Base-by-base conservation (phyloP, 768 basidiomycete species). In the Mycena amicta region DNA sequence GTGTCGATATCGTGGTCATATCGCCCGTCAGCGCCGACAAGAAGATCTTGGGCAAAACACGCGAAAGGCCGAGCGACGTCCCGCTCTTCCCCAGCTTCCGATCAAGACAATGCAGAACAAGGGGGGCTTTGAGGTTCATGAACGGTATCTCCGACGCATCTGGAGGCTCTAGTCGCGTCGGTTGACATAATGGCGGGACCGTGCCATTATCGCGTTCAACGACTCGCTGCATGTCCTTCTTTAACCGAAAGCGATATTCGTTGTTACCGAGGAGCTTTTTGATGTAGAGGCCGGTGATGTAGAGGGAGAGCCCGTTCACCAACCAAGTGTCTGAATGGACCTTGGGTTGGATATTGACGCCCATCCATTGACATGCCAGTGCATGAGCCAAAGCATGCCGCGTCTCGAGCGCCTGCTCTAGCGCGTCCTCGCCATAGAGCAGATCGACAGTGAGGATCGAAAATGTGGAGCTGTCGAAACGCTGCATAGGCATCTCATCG, bases 91-190 rank as follows among this genome's bases (percentile, higher is more conserved):
- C 91, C 16, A 99, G 82, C 53, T 91, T 87, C 43, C 94, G 86
- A 71, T 99, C 96, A 41, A 99, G 84, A 57, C 97, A 98, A 70
- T 98, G 93, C 13, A 99, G 82, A 5, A 98, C 93, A n/a, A 98
- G 82, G 3, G 97, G 95, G 0, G 95, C 84, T 71, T 99, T 99
- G 52, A 98, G 82, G 66, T 96, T 95, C 73, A 98, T 84, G 72
- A 98, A 98, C 2, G 93, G 87, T 18, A 95, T 74, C 23, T 81
- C 78, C 26, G 86, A 82, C 3, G 88, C 71, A 63, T 96, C 93
- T 5, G 95, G 95, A 2, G 95, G 93, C 60, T 94, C 91, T 30
- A 85, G 72, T 57, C 87, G 79, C 59, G 90, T 88, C 2, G 96
- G 95, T 67, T 95, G 91, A 70, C 95, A 98, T 57, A 99, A 88